A percentile compares a stretch with the other conserved stretches of the same genome.
Conservation (phyloP, 2,329 filamentous ascomycete species). For the Immersiporthe knoxdaviesiana region DNA sequence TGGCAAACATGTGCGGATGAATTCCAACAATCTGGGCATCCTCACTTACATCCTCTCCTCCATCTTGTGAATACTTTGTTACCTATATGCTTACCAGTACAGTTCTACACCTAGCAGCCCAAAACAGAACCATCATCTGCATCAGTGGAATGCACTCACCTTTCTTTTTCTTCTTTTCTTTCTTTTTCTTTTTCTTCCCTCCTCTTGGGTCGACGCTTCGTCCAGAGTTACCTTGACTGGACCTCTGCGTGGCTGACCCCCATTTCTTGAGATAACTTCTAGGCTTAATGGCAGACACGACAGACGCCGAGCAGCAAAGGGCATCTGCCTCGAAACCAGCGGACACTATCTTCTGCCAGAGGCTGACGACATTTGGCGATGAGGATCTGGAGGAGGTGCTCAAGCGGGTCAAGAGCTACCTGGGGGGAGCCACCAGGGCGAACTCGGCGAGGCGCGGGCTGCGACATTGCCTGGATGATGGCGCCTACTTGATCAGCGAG, state of each 20-base stretch:
- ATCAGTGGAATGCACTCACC: background rate
- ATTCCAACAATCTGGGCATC: background rate
- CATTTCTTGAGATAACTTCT: background rate
- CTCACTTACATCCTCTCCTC: background rate
- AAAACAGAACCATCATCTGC: background rate
- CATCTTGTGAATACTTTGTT: background rate
- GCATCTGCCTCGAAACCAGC: too few relatives aligned
- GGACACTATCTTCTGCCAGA: background rate
- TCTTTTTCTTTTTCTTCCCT: too few relatives aligned
- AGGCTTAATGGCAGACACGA: background rate
- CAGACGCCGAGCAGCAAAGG: background rate
- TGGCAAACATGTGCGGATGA: background rate
- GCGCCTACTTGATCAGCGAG: constrained; percentile 15
- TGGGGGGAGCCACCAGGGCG: constrained; percentile 11
- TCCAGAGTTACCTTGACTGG: background rate
- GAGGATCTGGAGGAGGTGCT: constrained; percentile 10
- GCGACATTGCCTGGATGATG: background rate
- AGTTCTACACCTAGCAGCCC: background rate
- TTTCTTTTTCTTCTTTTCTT: background rate
- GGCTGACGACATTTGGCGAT: background rate
- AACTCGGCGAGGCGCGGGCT: background rate
- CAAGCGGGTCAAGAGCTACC: constrained; percentile 6
- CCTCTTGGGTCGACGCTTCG: too few relatives aligned
- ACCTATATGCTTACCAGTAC: background rate
- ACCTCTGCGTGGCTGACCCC: background rate